Conservation (phyloP, 2,329 filamentous ascomycete species). For the Ascochyta clinopodiicola region DNA sequence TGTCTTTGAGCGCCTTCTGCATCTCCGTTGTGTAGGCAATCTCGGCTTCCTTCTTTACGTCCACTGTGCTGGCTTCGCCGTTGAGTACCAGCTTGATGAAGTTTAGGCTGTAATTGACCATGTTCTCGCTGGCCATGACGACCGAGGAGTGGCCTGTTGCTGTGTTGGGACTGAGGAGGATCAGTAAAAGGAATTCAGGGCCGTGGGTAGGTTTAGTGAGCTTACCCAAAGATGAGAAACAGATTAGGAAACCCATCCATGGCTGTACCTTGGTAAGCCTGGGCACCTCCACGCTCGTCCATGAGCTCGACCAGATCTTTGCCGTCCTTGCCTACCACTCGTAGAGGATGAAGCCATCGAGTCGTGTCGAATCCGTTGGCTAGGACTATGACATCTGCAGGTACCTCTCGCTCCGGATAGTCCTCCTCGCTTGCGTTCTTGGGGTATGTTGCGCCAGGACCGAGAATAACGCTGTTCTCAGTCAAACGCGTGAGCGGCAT, state of each 20-base stretch:
- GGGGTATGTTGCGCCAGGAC: slow-evolving; percentile 58
- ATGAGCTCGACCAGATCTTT: slow-evolving; percentile 62
- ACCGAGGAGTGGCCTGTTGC: slow-evolving; percentile 67
- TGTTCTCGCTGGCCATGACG: slow-evolving; percentile 67
- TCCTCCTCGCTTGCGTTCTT: slow-evolving; percentile 43
- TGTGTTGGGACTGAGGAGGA: slow-evolving; percentile 67
- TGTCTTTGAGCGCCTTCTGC: slow-evolving; percentile 52
- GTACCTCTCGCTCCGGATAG: slow-evolving; percentile 50
- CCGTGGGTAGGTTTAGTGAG: neutral
- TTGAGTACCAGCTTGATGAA: slow-evolving; percentile 71
- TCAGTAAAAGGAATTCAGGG: slow-evolving; percentile 67
- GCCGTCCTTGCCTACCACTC: slow-evolving; percentile 59
- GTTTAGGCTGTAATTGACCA: slow-evolving; percentile 65
- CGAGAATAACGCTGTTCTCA: slow-evolving; percentile 58
- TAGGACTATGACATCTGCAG: slow-evolving; percentile 66
- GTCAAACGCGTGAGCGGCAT: slow-evolving; percentile 58
- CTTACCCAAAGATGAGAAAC: no score
- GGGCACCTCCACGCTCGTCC: slow-evolving; percentile 64
- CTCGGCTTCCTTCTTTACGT: slow-evolving; percentile 77
- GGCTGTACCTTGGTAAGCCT: slow-evolving; percentile 66
- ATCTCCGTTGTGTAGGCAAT: slow-evolving; percentile 63
- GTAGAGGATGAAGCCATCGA: slow-evolving; percentile 60
- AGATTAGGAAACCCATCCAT: slow-evolving; percentile 49
- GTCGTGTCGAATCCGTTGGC: slow-evolving; percentile 68
- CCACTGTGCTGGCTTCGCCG: slow-evolving; percentile 94